Conservation (phyloP, 106 monocot genomes). For the Cymbidium sinense region DNA sequence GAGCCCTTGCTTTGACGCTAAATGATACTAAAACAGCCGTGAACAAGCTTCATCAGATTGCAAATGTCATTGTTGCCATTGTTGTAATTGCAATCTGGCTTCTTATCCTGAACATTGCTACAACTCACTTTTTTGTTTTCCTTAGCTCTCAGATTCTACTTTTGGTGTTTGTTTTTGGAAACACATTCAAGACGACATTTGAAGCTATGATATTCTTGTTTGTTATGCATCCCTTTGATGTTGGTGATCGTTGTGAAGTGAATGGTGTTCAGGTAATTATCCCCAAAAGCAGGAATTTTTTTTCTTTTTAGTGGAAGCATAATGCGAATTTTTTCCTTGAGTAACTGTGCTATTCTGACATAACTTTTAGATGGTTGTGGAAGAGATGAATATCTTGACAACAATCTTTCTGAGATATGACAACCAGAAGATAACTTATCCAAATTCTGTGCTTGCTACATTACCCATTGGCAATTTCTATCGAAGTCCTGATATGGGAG, state of each 20-base stretch:
- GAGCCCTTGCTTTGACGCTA: constrained; percentile 70
- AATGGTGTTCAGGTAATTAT: constrained; percentile 66
- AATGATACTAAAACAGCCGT: constrained; percentile 94
- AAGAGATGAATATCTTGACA: constrained; percentile 93
- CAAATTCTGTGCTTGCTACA: constrained; percentile 61
- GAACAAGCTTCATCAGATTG: constrained; percentile 84
- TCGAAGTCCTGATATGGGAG: constrained; percentile 93
- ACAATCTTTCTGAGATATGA: constrained; percentile 76
- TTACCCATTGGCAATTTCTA: constrained; percentile 66
- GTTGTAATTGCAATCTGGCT: constrained; percentile 71
- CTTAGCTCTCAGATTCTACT: constrained; percentile 70
- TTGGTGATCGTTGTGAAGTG: constrained; percentile 83
- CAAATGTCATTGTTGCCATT: constrained; percentile 53
- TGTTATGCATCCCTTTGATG: constrained; percentile 89
- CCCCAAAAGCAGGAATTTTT: background rate
- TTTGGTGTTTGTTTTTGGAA: constrained; percentile 69
- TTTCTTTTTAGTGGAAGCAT: background rate
- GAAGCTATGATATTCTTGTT: constrained; percentile 85
- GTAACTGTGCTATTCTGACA: background rate
- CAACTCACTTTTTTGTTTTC: constrained; percentile 58
- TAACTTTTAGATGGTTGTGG: constrained; percentile 65
- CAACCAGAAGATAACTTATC: constrained; percentile 80
- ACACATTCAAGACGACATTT: constrained; percentile 73
- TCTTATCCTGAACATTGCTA: constrained; percentile 66
- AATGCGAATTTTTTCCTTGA: background rate